Conservation (phyloP, 2,329 filamentous ascomycete genomes). For the Cordyceps fumosorosea region DNA sequence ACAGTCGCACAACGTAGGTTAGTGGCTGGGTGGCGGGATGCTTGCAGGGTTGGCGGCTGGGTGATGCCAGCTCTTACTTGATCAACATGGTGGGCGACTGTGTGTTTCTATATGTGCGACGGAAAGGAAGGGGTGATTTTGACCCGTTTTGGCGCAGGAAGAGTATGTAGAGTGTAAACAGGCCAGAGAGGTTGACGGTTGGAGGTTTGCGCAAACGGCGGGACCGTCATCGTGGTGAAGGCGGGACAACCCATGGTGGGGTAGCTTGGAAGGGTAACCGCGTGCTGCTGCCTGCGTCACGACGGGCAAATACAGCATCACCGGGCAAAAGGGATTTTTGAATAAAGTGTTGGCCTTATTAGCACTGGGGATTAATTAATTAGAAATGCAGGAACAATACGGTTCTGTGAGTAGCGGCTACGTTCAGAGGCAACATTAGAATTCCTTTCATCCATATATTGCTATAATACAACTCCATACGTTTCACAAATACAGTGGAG, state of each 20-base stretch:
- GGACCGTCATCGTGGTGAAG: slow-evolving; percentile 4
- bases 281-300: not conserved
- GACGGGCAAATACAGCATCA: not conserved
- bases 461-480: slow-evolving; percentile 14
- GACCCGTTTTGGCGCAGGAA: not conserved
- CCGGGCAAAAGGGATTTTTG: not conserved
- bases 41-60: not conserved
- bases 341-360: not conserved
- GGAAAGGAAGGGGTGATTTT: not conserved
- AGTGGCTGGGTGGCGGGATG: not conserved
- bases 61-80: slow-evolving; percentile 37
- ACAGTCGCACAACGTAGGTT: not conserved
- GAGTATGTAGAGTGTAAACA: not conserved
- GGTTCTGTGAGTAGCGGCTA: not conserved
- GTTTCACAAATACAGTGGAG: slow-evolving; percentile 32
- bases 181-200: not conserved
- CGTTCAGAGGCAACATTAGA: not conserved
- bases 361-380: not conserved
- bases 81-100: slow-evolving; percentile 34
- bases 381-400: not conserved
- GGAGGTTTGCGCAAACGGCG: not conserved
- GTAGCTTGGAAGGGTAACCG: not conserved
- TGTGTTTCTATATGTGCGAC: not conserved
- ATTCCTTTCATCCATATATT: slow-evolving; percentile 11
- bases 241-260: slow-evolving; percentile 6